Conservation (phyloP, 116 monocot species). For the Posidonia oceanica region DNA sequence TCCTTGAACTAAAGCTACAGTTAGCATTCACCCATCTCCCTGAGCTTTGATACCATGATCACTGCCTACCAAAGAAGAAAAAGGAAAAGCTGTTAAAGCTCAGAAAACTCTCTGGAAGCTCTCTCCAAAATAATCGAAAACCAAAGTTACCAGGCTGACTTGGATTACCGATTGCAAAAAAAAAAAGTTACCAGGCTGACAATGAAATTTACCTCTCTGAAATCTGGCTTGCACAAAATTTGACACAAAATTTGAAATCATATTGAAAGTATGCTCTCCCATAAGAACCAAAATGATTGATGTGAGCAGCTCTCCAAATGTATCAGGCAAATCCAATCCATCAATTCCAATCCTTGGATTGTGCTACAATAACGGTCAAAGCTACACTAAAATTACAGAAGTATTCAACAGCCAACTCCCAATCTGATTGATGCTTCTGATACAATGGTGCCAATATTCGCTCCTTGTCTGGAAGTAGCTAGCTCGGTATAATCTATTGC, state of each 20-base stretch:
- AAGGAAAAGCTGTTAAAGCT: too few relatives aligned
- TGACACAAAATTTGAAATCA: too few relatives aligned
- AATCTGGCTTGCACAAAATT: too few relatives aligned
- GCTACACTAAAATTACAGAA: slow-evolving; percentile 54
- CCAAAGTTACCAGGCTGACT: too few relatives aligned
- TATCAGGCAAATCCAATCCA: slow-evolving; percentile 67
- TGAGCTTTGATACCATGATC: slow-evolving; percentile 56
- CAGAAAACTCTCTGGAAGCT: too few relatives aligned
- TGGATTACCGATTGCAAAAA: too few relatives aligned
- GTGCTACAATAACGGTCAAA: slow-evolving; percentile 25
- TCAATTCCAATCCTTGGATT: slow-evolving; percentile 38
- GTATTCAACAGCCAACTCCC: slow-evolving; percentile 35
- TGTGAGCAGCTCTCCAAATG: slow-evolving; percentile 43
- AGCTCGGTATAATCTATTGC: too few relatives aligned
- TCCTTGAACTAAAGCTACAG: slow-evolving; percentile 59
- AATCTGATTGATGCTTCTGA: slow-evolving; percentile 35
- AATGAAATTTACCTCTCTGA: too few relatives aligned
- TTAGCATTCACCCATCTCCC: slow-evolving; percentile 70
- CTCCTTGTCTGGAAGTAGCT: too few relatives aligned
- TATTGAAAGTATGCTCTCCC: slow-evolving; percentile 31
- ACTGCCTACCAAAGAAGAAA: slow-evolving; percentile 16
- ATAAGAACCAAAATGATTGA: slow-evolving; percentile 42
- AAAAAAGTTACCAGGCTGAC: too few relatives aligned
- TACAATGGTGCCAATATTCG: slow-evolving; percentile 36
- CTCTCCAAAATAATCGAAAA: too few relatives aligned